Percentiles rank a stretch among this genome's conserved stretches.
Conservation (phyloP, 83 land plant genomes). For the Picea abies region DNA sequence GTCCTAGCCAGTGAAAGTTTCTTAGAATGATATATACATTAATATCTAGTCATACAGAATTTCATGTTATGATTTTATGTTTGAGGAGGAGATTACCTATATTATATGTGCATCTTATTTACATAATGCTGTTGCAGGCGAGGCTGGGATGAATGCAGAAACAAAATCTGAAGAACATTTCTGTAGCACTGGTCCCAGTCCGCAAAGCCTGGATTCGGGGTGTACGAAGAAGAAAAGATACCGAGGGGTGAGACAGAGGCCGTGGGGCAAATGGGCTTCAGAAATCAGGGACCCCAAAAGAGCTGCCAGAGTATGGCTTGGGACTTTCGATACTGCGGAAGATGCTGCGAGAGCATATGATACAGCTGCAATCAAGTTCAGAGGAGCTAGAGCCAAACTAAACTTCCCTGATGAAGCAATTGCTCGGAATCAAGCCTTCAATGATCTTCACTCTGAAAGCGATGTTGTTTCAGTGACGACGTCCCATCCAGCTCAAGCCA, state of each 20-base stretch:
- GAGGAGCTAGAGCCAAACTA: constrained; percentile 12
- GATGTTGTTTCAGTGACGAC: neutral
- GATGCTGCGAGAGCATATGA: constrained; percentile 13
- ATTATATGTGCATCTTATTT: neutral
- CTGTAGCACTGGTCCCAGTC: neutral
- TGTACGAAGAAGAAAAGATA: neutral
- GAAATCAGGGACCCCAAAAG: constrained; percentile 13
- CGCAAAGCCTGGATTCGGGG: neutral
- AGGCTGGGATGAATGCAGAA: neutral
- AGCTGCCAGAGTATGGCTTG: constrained; percentile 7
- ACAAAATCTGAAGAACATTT: neutral
- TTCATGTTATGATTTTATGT: neutral
- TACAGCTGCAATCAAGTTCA: constrained; percentile 9
- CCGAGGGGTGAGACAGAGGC: constrained; percentile 15
- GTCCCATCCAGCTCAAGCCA: neutral
- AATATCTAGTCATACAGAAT: too few relatives aligned
- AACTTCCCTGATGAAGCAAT: constrained; percentile 14
- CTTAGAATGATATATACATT: too few relatives aligned
- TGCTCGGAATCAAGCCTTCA: neutral
- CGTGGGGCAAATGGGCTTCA: constrained; percentile 14
- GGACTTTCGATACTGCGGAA: constrained; percentile 13
- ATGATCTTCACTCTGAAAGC: neutral
- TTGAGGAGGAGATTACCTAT: neutral
- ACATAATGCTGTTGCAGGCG: neutral
- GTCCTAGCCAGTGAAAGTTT: too few relatives aligned